A percentile compares a stretch with the other conserved stretches of the same genome.
Evolutionary conservation across 2,329 filamentous ascomycete genomes (phyloP).

Genomic region (Bipolaris oryzae): DNA sequence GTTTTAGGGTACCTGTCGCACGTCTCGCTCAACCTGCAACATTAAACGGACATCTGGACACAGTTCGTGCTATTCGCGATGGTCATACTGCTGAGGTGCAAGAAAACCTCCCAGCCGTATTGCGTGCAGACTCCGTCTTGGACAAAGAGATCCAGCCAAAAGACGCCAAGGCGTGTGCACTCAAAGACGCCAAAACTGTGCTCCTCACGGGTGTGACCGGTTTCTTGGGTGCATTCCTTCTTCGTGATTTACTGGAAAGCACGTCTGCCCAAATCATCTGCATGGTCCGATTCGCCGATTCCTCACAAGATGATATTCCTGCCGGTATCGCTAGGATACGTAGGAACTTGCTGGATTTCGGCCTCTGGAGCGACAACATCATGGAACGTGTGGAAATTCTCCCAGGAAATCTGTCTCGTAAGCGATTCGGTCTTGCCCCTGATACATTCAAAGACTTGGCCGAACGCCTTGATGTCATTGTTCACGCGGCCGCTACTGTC

Average conservation of each 20-base stretch:
- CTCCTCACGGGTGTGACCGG: constrained; percentile 78
- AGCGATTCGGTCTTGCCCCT: constrained; percentile 69
- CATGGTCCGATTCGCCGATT: constrained; percentile 74
- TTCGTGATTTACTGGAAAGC: constrained; percentile 69
- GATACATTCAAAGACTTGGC: constrained; percentile 70
- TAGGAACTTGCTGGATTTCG: constrained; percentile 76
- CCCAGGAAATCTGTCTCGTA: constrained; percentile 73
- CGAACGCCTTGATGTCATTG: constrained; percentile 70
- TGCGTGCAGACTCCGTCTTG: constrained; percentile 70
- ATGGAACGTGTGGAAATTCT: constrained; percentile 79
- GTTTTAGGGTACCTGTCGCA: constrained; percentile 73
- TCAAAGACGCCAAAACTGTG: constrained; percentile 71
- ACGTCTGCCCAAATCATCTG: constrained; percentile 74
- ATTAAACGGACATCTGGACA: constrained; percentile 73
- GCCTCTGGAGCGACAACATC: constrained; percentile 76
- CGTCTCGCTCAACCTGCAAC: constrained; percentile 75
- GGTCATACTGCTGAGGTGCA: constrained; percentile 76
- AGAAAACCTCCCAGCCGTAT: constrained; percentile 72
- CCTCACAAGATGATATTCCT: constrained; percentile 66
- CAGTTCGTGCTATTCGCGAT: constrained; percentile 72
- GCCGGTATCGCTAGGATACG: constrained; percentile 75
- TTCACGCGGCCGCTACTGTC: constrained; percentile 79
- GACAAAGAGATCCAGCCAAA: constrained; percentile 70
- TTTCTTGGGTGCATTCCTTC: constrained; percentile 76
- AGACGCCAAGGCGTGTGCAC: constrained; percentile 60